Percentiles rank a stretch among this genome's conserved stretches.
phyloP scores from a whole-genome alignment of 495 filamentous ascomycete species.

The Friedmanniomyces endolithicus region DNA sequence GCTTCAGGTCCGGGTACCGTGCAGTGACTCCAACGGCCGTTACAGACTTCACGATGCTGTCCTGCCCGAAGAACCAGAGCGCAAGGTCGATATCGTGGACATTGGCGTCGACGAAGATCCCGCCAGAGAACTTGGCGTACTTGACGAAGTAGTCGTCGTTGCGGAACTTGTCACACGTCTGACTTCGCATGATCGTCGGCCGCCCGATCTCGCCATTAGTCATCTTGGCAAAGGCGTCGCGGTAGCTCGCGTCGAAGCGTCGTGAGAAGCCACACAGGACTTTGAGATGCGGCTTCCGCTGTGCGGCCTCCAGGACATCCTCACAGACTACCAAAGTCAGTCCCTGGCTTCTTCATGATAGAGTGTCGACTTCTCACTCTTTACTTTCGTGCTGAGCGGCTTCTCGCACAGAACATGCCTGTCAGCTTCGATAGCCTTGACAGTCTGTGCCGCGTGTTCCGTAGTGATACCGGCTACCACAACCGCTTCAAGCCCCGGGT shows the following conservation, averaged over 20 bases:
- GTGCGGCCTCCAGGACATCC: constrained; percentile 29
- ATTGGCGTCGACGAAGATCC: constrained; percentile 39
- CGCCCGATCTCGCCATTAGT: constrained; percentile 28
- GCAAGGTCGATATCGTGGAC: constrained; percentile 40
- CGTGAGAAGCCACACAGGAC: constrained; percentile 35
- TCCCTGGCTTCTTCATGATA: too few species aligned
- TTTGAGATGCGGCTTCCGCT: constrained; percentile 28
- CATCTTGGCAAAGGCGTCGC: constrained; percentile 24
- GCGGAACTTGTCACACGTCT: constrained; percentile 35
- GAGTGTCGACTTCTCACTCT: not conserved
- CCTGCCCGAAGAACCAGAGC: constrained; percentile 34
- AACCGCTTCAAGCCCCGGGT: constrained; percentile 30
- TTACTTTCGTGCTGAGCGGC: constrained; percentile 31
- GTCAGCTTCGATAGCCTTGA: constrained; percentile 28
- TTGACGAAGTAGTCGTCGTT: constrained; percentile 36
- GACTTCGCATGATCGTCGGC: constrained; percentile 35
- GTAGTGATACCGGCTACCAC: constrained; percentile 30
- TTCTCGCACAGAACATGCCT: constrained; percentile 36
- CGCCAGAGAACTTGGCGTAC: constrained; percentile 34
- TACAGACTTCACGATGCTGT: constrained; percentile 34
- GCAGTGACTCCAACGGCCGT: constrained; percentile 45
- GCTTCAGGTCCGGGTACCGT: constrained; percentile 46
- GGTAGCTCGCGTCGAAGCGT: constrained; percentile 33
- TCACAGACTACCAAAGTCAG: constrained; percentile 13
- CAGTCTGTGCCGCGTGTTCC: constrained; percentile 33